Base-by-base conservation (phyloP, 2,329 filamentous ascomycete genomes). In the Aureobasidium sp. region DNA sequence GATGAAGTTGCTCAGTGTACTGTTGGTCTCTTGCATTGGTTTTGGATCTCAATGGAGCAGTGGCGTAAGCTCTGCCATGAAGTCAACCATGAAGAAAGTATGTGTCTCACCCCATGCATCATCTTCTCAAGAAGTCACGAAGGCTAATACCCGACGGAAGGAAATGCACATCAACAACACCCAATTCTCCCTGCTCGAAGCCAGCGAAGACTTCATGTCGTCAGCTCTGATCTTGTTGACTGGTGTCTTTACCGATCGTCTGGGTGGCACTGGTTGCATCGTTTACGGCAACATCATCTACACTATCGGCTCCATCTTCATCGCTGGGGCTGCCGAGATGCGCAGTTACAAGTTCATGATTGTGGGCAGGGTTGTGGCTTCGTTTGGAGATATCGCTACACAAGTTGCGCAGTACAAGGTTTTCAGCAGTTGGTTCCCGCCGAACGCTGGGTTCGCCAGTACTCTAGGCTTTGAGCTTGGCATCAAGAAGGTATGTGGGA, bases 331-430 rank as follows among this genome's bases (percentile, higher is more conserved):
- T 0, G 78, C 83, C 0, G 79, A 78, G 1, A 74, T 80, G 2
- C 79, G 82, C 5, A 81, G 75, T 33, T 86, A 80, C 69, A 77
- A 77, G 19, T 81, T 85, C 67, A 85, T 86, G 82, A 78, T 86
- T 38, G 77, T 75, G 17, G 83, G 82, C 1, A 71, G 78, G 37
- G 73, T 86, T 1, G 70, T 86, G 13, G 75, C 80, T 29, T 78
- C 82, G 0, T 69, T 86, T 0, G 83, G 83, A n/a, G 83, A 85
- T 62, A 83, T 85, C 21, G 81, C 83, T 0, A 86, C 84, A 0
- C 83, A 86, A 64, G 77, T 85, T 31, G 84, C 84, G 0, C 82
- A 85, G 67, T 86, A 85, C 68, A 84, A 85, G 62, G 79, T 86
- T 63, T 86, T 86, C 65, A 84, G 81, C 0, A 83, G 81, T 0